Conservation (phyloP, 1,284 basidiomycete species). For the Phenoliferia sp. region DNA sequence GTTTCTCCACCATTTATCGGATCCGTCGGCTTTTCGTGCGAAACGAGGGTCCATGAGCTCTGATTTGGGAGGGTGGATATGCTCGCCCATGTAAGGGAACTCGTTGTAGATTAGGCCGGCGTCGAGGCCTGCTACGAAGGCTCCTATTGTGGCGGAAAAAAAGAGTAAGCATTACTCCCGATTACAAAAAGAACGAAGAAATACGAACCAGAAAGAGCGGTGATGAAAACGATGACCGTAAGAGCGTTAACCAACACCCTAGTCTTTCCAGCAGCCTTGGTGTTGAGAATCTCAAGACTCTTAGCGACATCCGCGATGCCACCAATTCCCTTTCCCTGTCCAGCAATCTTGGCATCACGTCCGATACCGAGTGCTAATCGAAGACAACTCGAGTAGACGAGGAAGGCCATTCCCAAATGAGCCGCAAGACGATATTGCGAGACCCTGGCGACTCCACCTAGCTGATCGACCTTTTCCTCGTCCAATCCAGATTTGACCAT, state of each 20-base stretch:
- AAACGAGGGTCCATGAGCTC: constrained; percentile 81
- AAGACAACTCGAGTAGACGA: constrained; percentile 88
- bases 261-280: constrained; percentile 58
- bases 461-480: constrained; percentile 54
- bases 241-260: constrained; percentile 58
- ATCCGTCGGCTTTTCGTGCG: constrained; percentile 60
- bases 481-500: constrained; percentile 98
- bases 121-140: constrained; percentile 95
- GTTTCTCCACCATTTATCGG: constrained; percentile 85
- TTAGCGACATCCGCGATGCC: constrained; percentile 35
- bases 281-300: constrained; percentile 49
- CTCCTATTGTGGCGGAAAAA: constrained; percentile 60
- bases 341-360: constrained; percentile 73
- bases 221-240: constrained; percentile 75
- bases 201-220: constrained; percentile 73
- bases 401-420: constrained; percentile 84
- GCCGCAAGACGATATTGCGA: constrained; percentile 95
- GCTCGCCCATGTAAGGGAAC: constrained; percentile 93
- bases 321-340: constrained; percentile 38
- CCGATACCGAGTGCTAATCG: constrained; percentile 71
- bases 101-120: constrained; percentile 96
- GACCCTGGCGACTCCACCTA: constrained; percentile 86
- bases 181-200: background rate
- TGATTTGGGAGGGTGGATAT: constrained; percentile 70
- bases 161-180: fast-evolving